Evolutionary conservation across 208 protist species (phyloP), one percentile per base, ranked within the genome.

Genomic region (Acanthamoeba royreba): DNA sequence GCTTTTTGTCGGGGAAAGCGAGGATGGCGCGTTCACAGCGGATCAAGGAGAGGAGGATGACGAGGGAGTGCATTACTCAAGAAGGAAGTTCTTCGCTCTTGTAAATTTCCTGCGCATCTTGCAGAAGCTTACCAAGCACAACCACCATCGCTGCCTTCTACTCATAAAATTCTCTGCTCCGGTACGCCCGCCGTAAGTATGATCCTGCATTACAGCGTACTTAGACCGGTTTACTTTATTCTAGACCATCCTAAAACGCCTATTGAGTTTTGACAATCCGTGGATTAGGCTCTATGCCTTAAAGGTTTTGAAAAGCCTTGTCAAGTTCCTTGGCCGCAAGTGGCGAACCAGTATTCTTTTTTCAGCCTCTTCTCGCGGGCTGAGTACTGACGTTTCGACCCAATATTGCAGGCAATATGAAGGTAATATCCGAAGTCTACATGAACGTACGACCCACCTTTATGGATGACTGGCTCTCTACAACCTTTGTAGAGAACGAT

Each of bases 331-430:
- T 8, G 83, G 83, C 33, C 83, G 83, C 83, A 90, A 90, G 49
- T 90, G 83, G 83, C 83, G 83, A 31, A 90, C 83, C 4, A 69
- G 83, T 90, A 87, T n/a, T 11, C n/a, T n/a, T n/a, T n/a, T n/a
- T n/a, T n/a, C n/a, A n/a, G n/a, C n/a, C n/a, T n/a, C n/a, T n/a
- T n/a, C n/a, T n/a, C n/a, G n/a, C n/a, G n/a, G n/a, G n/a, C n/a
- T n/a, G n/a, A n/a, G n/a, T n/a, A n/a, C n/a, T n/a, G n/a, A n/a
- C n/a, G n/a, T n/a, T n/a, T n/a, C n/a, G n/a, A n/a, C n/a, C n/a
- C n/a, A n/a, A n/a, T n/a, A n/a, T n/a, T n/a, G n/a, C 55, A 92
- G 87, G 58, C 45, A 92, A 92, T 46, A 92, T 92, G 87, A 92
- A 92, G 58, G 35, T 92, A 13, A 92, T 92, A 31, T 79, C 87